These are phyloP conservation scores for Asterionellopsis glacialis DNA, from an alignment of 108 stramenopile species.

Conservation along the genomic window DNA sequence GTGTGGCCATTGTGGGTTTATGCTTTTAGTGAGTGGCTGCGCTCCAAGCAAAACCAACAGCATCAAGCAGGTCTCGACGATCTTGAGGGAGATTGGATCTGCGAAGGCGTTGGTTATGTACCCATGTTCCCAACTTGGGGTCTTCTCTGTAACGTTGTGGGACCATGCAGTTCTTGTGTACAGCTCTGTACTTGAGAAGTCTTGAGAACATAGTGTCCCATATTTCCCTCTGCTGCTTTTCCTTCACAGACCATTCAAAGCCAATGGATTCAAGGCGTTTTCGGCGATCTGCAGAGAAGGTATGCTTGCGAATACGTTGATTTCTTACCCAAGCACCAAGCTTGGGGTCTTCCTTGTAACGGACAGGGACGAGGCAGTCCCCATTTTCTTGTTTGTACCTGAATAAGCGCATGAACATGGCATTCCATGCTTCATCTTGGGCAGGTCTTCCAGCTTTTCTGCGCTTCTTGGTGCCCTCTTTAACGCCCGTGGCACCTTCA, in stretches of 20 bases:
- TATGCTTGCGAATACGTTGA: constrained; percentile 34
- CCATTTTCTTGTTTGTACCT: constrained; percentile 26
- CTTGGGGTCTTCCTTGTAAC: constrained; percentile 26
- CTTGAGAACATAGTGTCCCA: constrained; percentile 49
- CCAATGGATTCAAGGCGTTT: constrained; percentile 52
- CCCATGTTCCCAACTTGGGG: constrained; percentile 39
- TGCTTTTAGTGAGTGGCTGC: no score
- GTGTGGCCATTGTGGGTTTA: no score
- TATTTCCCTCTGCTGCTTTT: background rate
- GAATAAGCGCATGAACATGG: constrained; percentile 32
- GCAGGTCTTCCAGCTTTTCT: constrained; percentile 22
- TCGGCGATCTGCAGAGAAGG: constrained; percentile 43
- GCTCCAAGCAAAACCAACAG: background rate
- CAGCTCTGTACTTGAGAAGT: constrained; percentile 18
- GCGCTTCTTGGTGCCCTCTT: background rate
- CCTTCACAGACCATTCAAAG: constrained; percentile 55
- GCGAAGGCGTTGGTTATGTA: constrained; percentile 16
- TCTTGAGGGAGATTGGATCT: background rate
- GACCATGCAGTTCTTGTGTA: constrained; percentile 31
- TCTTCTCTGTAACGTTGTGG: constrained; percentile 28
- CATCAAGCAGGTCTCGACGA: background rate
- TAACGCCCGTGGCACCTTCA: no score
- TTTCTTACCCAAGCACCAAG: constrained; percentile 34
- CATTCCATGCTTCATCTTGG: constrained; percentile 55
- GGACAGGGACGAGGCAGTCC: constrained; percentile 35